Percentiles rank a stretch among this genome's conserved stretches.
These are phyloP conservation scores for Anastatica hierochuntica DNA, from an alignment of 345 rosid genomes.

Conservation along the genomic window DNA sequence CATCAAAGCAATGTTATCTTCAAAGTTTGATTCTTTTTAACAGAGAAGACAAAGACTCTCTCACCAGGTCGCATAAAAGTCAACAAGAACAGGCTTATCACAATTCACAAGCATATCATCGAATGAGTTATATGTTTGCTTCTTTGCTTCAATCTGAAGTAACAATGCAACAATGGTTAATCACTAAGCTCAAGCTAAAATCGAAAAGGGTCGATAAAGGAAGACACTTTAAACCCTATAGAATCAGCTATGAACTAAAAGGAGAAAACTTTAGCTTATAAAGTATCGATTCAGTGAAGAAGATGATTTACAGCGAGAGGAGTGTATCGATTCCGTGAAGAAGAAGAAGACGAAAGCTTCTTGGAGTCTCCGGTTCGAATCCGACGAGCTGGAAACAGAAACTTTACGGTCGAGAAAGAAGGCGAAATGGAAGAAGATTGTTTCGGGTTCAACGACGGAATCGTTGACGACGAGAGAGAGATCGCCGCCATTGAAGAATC, in stretches of 20 bases:
- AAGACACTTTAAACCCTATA: neutral
- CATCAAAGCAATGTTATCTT: neutral
- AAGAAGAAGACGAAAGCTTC: slow-evolving; percentile 2
- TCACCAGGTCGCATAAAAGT: slow-evolving; percentile 90
- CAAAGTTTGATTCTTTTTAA: neutral
- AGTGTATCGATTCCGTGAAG: slow-evolving; percentile 16
- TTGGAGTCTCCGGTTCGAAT: slow-evolving; percentile 15
- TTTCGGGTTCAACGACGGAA: slow-evolving; percentile 3
- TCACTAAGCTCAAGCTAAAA: neutral
- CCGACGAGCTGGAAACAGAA: slow-evolving; percentile 18
- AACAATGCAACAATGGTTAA: neutral
- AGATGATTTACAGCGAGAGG: slow-evolving; percentile 14
- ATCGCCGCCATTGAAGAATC: slow-evolving; percentile 9
- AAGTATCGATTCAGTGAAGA: neutral
- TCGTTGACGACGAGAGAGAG: slow-evolving; percentile 4
- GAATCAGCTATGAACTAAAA: neutral
- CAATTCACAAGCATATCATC: slow-evolving; percentile 61
- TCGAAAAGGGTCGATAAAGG: neutral
- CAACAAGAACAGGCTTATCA: slow-evolving; percentile 77
- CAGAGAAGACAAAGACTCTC: neutral
- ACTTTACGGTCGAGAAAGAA: slow-evolving; percentile 7
- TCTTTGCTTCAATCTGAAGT: slow-evolving; percentile 60
- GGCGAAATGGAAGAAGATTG: neutral
- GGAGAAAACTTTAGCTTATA: no score
- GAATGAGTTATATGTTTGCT: slow-evolving; percentile 57